Base-by-base conservation (phyloP, 768 basidiomycete species). In the Punctularia strigosozonata region DNA sequence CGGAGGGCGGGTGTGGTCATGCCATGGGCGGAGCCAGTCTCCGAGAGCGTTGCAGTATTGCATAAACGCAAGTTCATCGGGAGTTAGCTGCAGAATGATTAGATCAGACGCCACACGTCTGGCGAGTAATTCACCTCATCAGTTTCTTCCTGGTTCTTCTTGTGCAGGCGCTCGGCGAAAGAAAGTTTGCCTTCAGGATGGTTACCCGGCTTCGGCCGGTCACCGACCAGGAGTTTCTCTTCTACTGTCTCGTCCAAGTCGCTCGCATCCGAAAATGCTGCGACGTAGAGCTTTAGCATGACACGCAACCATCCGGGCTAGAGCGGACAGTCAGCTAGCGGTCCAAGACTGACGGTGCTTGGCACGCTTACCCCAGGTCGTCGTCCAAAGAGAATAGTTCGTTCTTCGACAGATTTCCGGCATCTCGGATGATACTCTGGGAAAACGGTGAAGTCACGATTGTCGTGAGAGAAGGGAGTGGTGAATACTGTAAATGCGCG, bases 201-300 rank as follows among this genome's bases (percentile, higher is more conserved):
- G 15, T 62, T 54, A 31, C 64, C 73, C 47, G 73, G 75, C 52
- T 80, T 85, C 3, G 82, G 82, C 19, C 82, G 70, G 58, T 88
- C 85, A 19, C 85, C 82, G 41, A 85, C 77, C 30, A 87, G 64
- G 8, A 87, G 65, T 49, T 84, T 87, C 49, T 86, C 83, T 56
- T 88, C 83, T 0, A 84, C 80, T 1, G 68, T 75, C 45, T 85
- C 80, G 49, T 87, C 80, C 31, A 88, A 62, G 48, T 89, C 84
- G 46, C 82, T 84, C 22, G 78, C 80, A 54, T 80, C 75, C 48
- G 83, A 77, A 56, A 87, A 73, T 36, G 75, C 73, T 39, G 77
- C 68, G 48, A 88, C 82, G 48, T 91, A 92, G 18, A 80, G 60
- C 51, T 81, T 79, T 36, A 89, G 60, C 61, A 85, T 81, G 6